phyloP scores from a whole-genome alignment of 805 yeast species.

The Cyberlindnera maclurae region DNA sequence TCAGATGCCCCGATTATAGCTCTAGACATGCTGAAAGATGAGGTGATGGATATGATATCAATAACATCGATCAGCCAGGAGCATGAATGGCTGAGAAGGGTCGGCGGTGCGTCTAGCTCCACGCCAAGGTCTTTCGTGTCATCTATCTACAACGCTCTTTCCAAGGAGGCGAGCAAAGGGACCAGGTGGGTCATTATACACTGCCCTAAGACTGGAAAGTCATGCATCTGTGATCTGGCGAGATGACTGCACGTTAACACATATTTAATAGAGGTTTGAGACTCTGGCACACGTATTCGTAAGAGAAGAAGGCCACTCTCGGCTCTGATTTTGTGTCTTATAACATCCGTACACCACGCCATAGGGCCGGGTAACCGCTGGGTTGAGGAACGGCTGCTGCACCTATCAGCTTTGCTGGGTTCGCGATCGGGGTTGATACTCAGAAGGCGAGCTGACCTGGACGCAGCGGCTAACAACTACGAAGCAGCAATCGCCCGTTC shows the following conservation, averaged over 20 bases:
- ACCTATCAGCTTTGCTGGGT: too few species aligned
- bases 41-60: constrained; percentile 75
- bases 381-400: neutral
- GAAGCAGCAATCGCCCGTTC: too few species aligned
- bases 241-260: constrained; percentile 23
- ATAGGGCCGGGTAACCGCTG: neutral
- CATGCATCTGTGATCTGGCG: constrained; percentile 60
- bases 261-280: neutral
- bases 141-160: constrained; percentile 63
- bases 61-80: constrained; percentile 67
- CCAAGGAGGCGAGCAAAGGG: constrained; percentile 67
- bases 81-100: constrained; percentile 74
- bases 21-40: constrained; percentile 73
- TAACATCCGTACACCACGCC: neutral
- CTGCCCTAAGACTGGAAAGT: constrained; percentile 71
- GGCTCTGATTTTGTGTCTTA: neutral
- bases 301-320: too few species aligned
- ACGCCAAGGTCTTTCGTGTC: constrained; percentile 75
- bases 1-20: constrained; percentile 66
- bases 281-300: too few species aligned
- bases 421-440: too few species aligned
- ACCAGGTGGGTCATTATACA: constrained; percentile 69
- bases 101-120: constrained; percentile 73
- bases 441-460: too few species aligned
- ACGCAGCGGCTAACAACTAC: too few species aligned